Conservation (phyloP, 305 asterid species). For the Fraxinus ornus region DNA sequence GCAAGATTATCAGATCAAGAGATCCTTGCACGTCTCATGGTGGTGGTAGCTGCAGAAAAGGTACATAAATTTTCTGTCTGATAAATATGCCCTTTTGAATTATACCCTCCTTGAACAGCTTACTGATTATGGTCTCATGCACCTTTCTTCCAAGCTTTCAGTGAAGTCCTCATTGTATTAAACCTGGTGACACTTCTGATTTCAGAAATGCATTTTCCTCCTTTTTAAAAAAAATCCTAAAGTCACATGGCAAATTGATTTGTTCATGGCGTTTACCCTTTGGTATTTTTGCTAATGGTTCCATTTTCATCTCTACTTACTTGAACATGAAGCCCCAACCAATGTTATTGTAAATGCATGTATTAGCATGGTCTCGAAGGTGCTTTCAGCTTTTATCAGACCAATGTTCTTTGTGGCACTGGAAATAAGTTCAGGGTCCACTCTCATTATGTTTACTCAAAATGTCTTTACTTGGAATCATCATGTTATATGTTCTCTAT, state of each 20-base stretch:
- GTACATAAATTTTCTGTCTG: slow-evolving; percentile 29
- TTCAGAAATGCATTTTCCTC: not conserved
- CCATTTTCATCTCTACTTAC: not conserved
- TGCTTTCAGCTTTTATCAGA: not conserved
- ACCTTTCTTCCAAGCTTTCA: slow-evolving; percentile 1
- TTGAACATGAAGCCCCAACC: not conserved
- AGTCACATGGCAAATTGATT: not conserved
- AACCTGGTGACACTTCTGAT: not conserved
- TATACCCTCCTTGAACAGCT: slow-evolving; percentile 4
- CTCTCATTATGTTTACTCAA: not conserved
- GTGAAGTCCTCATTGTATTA: not conserved
- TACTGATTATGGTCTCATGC: not conserved
- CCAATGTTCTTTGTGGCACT: not conserved
- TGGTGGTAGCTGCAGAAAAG: slow-evolving; percentile 87
- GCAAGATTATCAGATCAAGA: slow-evolving; percentile 90
- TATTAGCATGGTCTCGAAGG: not conserved
- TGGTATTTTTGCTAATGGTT: not conserved
- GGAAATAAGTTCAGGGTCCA: not conserved
- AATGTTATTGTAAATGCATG: not conserved
- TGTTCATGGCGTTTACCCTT: slow-evolving; percentile 3
- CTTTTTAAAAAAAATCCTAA: not conserved
- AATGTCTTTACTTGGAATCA: not conserved
- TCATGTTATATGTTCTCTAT: not conserved
- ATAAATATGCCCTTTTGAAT: not conserved
- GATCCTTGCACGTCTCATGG: slow-evolving; percentile 95